These are phyloP conservation scores for Wickerhamiella nectarea DNA, from an alignment of 805 yeast genomes.

Conservation along the genomic window DNA sequence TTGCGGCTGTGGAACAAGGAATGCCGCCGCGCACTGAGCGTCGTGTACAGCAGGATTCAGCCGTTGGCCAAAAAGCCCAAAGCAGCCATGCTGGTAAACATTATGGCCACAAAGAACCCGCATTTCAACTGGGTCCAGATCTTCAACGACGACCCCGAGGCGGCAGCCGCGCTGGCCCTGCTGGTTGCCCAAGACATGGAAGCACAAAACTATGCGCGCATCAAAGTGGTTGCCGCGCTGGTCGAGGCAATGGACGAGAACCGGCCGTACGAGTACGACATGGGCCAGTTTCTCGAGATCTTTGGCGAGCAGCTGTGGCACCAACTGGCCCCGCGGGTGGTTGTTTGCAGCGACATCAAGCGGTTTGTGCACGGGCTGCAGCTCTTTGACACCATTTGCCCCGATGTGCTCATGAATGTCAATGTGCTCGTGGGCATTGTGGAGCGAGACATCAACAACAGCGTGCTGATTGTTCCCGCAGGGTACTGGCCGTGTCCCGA, in stretches of 20 bases:
- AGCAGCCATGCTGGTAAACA: not conserved
- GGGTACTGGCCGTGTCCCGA: not conserved
- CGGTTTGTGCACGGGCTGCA: not conserved
- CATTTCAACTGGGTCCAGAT: not conserved
- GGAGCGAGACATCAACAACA: not conserved
- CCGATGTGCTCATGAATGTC: not conserved
- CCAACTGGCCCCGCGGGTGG: not conserved
- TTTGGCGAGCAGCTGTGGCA: conserved; percentile 1
- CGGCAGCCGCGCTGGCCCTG: not conserved
- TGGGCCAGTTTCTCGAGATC: conserved; percentile 1
- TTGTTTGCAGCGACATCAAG: not conserved
- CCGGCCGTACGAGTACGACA: not conserved
- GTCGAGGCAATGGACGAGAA: not conserved
- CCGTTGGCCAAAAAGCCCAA: not conserved
- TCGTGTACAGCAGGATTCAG: not conserved
- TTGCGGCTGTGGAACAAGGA: not conserved
- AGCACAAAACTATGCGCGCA: not conserved
- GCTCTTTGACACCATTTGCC: not conserved
- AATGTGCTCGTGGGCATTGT: not conserved
- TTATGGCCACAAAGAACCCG: not conserved
- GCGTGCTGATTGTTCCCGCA: not conserved
- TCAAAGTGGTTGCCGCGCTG: not conserved
- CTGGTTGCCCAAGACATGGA: not conserved
- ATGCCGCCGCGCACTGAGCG: not conserved
- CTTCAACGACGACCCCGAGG: not conserved